Percentiles rank a stretch among this genome's conserved stretches.
Evolutionary conservation across 192 early-diverging fungal species (phyloP).

Genomic region (Backusella liffmaniae): DNA sequence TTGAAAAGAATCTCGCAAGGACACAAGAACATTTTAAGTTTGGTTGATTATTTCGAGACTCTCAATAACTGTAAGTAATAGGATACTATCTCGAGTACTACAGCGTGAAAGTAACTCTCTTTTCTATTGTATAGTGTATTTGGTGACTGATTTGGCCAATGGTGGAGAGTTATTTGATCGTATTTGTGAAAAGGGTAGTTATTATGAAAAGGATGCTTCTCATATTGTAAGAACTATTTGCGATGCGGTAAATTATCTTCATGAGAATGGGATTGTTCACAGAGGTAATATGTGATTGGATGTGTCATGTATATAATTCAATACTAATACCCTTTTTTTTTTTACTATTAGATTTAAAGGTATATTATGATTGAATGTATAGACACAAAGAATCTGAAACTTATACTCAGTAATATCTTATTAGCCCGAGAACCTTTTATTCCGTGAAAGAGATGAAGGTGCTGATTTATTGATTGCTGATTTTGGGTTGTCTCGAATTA

Average conservation of each 20-base stretch:
- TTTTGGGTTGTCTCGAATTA: conserved; percentile 74
- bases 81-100: not conserved
- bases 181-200: conserved; percentile 67
- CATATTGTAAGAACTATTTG: conserved; percentile 75
- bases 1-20: conserved; percentile 66
- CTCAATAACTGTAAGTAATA: conserved; percentile 53
- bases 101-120: not conserved
- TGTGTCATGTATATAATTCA: not conserved
- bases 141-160: conserved; percentile 76
- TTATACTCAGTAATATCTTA: not conserved
- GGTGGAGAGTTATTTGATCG: conserved; percentile 96
- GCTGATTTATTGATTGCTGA: conserved; percentile 74
- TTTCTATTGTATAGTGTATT: conserved; percentile 50
- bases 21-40: conserved; percentile 69
- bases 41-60: conserved; percentile 83
- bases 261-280: conserved; percentile 85
- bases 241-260: conserved; percentile 78
- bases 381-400: not conserved
- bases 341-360: conserved; percentile 35
- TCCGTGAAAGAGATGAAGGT: conserved; percentile 56
- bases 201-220: conserved; percentile 82
- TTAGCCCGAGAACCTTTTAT: conserved; percentile 79
- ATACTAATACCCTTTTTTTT: not conserved
- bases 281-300: conserved; percentile 45
- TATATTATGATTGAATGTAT: not conserved